Conservation (phyloP, 2,329 filamentous ascomycete genomes). For the Exophiala calicioides region DNA sequence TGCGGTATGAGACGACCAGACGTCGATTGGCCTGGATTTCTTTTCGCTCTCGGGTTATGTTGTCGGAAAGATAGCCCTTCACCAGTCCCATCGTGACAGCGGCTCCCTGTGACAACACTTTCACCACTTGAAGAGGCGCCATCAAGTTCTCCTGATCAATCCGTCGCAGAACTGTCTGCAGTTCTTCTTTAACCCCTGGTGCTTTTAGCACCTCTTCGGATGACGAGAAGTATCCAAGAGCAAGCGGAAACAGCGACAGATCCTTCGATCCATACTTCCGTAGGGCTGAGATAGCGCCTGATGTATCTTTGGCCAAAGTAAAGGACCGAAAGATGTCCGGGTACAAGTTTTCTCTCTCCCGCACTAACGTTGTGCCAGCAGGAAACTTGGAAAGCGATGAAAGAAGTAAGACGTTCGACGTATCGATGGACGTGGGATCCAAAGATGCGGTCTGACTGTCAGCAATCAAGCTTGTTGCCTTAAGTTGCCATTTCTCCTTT, state of each 20-base stretch:
- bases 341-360: slow-evolving; percentile 86
- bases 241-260: slow-evolving; percentile 87
- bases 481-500: slow-evolving; percentile 81
- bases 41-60: slow-evolving; percentile 81
- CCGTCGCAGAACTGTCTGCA: slow-evolving; percentile 75
- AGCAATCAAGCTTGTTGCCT: slow-evolving; percentile 83
- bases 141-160: slow-evolving; percentile 91
- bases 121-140: slow-evolving; percentile 94
- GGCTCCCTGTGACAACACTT: slow-evolving; percentile 75
- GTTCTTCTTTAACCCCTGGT: slow-evolving; percentile 72
- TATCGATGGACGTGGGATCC: slow-evolving; percentile 69
- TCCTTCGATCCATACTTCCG: slow-evolving; percentile 90
- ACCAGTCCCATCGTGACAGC: slow-evolving; percentile 98
- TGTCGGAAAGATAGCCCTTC: slow-evolving; percentile 85
- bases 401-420: slow-evolving; percentile 87
- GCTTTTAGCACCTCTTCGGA: slow-evolving; percentile 78
- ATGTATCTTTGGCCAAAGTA: slow-evolving; percentile 86
- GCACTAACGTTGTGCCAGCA: slow-evolving; percentile 87
- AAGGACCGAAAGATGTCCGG: slow-evolving; percentile 98
- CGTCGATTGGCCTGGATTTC: slow-evolving; percentile 83
- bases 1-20: slow-evolving; percentile 78
- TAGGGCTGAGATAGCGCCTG: slow-evolving; percentile 84
- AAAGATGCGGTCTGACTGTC: slow-evolving; percentile 56
- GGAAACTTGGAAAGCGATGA: slow-evolving; percentile 89
- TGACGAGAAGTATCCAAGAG: slow-evolving; percentile 89